Percentiles rank a stretch among this genome's conserved stretches.
These are phyloP conservation scores for Yarrowia sp. DNA, from an alignment of 805 yeast genomes.

Conservation along the genomic window DNA sequence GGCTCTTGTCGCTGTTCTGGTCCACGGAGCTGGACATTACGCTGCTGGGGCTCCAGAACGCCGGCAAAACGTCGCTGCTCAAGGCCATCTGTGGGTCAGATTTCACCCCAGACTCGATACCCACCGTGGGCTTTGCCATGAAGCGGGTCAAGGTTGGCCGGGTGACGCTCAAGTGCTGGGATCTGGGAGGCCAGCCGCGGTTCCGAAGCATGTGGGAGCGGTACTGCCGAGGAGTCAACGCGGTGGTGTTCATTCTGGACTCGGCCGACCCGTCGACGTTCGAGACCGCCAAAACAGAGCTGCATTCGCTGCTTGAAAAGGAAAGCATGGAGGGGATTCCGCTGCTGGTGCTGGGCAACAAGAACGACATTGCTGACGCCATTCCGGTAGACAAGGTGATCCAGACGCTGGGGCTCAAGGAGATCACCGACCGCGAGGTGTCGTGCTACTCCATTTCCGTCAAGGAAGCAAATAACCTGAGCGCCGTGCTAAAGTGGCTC, in stretches of 20 bases:
- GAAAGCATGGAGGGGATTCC: constrained; percentile 50
- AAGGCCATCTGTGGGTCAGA: constrained; percentile 49
- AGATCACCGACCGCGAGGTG: constrained; percentile 49
- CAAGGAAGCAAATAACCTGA: constrained; percentile 49
- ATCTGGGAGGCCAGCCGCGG: constrained; percentile 53
- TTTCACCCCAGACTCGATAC: constrained; percentile 50
- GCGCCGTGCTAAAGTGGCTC: constrained; percentile 51
- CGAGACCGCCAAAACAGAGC: constrained; percentile 48
- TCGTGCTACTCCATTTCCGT: constrained; percentile 52
- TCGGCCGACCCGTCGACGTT: constrained; percentile 49
- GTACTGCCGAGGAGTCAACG: constrained; percentile 51
- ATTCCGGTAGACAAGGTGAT: constrained; percentile 49
- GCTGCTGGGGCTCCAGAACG: constrained; percentile 51
- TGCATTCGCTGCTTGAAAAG: constrained; percentile 47
- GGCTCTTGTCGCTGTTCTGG: constrained; percentile 49
- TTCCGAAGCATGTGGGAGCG: constrained; percentile 53
- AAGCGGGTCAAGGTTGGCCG: constrained; percentile 49
- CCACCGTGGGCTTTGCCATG: constrained; percentile 53
- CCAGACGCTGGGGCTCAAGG: constrained; percentile 47
- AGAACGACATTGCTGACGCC: constrained; percentile 50
- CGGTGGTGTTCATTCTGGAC: constrained; percentile 51
- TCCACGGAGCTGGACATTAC: constrained; percentile 50
- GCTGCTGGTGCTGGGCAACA: constrained; percentile 50
- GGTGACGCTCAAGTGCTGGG: constrained; percentile 53
- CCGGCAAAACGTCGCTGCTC: constrained; percentile 52